Base-by-base conservation (phyloP, 2,329 filamentous ascomycete species). In the Tolypocladium ovalisporum region DNA sequence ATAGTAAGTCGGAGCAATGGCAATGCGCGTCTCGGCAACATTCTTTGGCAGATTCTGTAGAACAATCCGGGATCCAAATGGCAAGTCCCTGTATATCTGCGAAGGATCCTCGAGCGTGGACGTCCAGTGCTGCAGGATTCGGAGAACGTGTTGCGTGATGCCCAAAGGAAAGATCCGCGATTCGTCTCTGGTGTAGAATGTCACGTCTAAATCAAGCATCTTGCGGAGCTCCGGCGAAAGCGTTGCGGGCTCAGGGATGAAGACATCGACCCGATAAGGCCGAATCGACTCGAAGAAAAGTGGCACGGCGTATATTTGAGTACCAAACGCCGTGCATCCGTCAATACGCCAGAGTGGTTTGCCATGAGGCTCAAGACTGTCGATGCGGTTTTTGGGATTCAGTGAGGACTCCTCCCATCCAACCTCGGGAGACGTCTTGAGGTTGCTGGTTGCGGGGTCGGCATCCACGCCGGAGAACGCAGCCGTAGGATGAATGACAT, bases 381-480 rank as follows among this genome's bases (percentile, higher is more conserved):
- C 76, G 64, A 85, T 79, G 58, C 82, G 76, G 63, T 84, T 85
- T 66, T 81, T 83, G 9, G 82, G 82, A 60, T 85, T 85, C 47
- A 84, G 71, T 44, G 72, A 68, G 6, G 81, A 84, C 3, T 66
- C 59, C 15, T 68, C 65, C 82, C 82, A 85, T 17, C 62, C 37
- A 34, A 52, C 44, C 12, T 56, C 44, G 2, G 27, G 22, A 19
- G 24, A n/a, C 6, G 32, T 1, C 34, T 36, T 7, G 19, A 42
- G 8, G 34, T 60, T 55, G 35, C n/a, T 19, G 15, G 35, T 37
- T 32, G 42, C 51, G 40, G 40, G 12, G 54, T 54, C 42, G 40
- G 40, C 55, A 24, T 52, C 56, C 22, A 56, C n/a, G 24, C 29
- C 57, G 24, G 65, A 68, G 56, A 79, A 83, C 59, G 75, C 80